Conservation (phyloP, 2,329 filamentous ascomycete genomes). For the Diaporthe sp. region DNA sequence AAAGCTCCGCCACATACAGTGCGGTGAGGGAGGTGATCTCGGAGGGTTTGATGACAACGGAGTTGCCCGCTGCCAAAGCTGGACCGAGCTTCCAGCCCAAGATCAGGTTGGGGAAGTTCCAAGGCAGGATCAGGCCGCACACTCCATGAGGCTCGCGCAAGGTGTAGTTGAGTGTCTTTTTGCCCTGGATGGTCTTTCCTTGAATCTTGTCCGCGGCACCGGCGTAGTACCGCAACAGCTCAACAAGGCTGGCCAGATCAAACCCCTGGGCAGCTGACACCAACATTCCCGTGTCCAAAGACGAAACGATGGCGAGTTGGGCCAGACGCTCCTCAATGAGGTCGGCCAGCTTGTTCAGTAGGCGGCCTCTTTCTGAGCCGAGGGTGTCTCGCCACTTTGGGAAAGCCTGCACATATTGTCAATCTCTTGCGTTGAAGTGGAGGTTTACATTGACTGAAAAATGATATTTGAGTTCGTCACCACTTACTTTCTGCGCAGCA, state of each 20-base stretch:
- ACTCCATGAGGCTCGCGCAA: neutral
- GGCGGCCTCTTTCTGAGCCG: constrained; percentile 1
- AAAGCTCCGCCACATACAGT: neutral
- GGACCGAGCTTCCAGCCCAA: neutral
- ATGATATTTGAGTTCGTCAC: neutral
- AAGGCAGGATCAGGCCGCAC: neutral
- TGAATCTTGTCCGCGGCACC: neutral
- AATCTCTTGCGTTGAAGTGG: neutral
- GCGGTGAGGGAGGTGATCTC: neutral
- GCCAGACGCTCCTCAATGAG: neutral
- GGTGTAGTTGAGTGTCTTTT: constrained; percentile 6
- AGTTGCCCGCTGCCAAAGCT: constrained; percentile 3
- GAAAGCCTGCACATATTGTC: neutral
- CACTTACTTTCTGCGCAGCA: neutral
- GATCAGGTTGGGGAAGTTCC: constrained; percentile 1
- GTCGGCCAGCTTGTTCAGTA: neutral
- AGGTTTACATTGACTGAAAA: neutral
- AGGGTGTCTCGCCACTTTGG: constrained; percentile 2
- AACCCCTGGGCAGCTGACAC: neutral
- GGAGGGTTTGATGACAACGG: constrained; percentile 3
- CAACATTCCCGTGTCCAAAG: neutral
- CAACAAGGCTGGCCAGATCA: neutral
- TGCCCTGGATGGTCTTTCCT: neutral
- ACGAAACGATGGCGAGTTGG: neutral
- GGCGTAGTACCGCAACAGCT: constrained; percentile 5